phyloP scores from a whole-genome alignment of 306 rosid genomes.

The Begonia loranthoides region DNA sequence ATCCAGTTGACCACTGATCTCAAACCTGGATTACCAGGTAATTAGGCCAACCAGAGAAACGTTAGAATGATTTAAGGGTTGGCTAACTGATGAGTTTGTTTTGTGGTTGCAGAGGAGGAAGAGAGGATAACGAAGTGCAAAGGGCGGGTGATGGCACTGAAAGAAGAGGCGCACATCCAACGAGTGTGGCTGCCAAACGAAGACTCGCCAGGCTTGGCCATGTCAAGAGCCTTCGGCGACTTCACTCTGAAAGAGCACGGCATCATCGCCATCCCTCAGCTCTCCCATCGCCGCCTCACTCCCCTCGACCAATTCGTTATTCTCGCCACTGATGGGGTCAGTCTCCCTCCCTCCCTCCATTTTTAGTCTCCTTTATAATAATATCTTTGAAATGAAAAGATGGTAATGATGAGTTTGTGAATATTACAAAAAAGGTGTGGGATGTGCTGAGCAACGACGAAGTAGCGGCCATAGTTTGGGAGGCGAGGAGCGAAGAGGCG shows the following conservation, averaged over 20 bases:
- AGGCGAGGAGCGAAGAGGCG: constrained; percentile 27
- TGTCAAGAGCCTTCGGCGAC: constrained; percentile 80
- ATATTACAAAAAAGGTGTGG: constrained; percentile 34
- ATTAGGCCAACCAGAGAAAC: neutral
- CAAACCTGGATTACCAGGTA: constrained; percentile 60
- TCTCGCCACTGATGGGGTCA: constrained; percentile 65
- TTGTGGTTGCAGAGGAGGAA: constrained; percentile 31
- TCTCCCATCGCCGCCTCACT: constrained; percentile 30
- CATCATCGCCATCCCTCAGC: constrained; percentile 43
- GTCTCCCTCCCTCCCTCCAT: neutral
- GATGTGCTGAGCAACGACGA: constrained; percentile 49
- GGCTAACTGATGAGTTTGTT: neutral
- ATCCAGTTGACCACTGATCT: constrained; percentile 62
- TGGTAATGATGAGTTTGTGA: too few relatives aligned
- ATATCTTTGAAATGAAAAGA: too few relatives aligned
- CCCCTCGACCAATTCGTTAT: constrained; percentile 40
- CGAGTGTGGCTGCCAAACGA: constrained; percentile 51
- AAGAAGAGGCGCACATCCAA: constrained; percentile 47
- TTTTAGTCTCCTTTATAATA: too few relatives aligned
- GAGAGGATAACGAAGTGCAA: constrained; percentile 43
- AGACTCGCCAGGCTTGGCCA: constrained; percentile 58
- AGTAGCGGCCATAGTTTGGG: constrained; percentile 54
- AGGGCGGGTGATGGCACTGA: constrained; percentile 43
- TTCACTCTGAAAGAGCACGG: constrained; percentile 60
- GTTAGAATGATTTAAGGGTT: neutral